Percentiles rank a stretch among this genome's conserved stretches.
Conservation (phyloP, 2,329 filamentous ascomycete genomes). For the Pseudogymnoascus verrucosus region DNA sequence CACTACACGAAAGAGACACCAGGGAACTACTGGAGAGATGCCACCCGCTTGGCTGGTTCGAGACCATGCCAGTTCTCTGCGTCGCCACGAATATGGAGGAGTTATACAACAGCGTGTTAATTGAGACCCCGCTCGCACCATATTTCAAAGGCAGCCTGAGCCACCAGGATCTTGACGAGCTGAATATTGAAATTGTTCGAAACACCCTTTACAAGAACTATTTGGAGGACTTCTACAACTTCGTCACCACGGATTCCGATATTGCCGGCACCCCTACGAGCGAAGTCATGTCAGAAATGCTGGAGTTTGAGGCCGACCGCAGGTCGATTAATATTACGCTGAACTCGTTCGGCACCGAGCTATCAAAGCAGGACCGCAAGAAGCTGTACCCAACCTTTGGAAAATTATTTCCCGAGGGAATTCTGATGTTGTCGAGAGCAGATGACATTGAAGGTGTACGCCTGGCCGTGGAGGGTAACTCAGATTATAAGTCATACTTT, state of each 20-base stretch:
- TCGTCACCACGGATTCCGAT: constrained; percentile 83
- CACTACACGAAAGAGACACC: constrained; percentile 93
- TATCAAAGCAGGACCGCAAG: constrained; percentile 86
- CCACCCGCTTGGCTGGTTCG: constrained; percentile 96
- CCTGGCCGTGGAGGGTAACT: constrained; percentile 84
- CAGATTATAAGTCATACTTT: constrained; percentile 93
- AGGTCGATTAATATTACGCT: constrained; percentile 98
- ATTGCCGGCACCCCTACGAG: constrained; percentile 82
- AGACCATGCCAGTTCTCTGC: constrained; percentile 96
- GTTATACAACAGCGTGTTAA: constrained; percentile 93
- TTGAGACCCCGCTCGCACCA: constrained; percentile 89
- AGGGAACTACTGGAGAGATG: constrained; percentile 91
- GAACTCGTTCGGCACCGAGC: constrained; percentile 95
- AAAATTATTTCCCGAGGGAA: constrained; percentile 86
- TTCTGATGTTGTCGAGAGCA: constrained; percentile 85
- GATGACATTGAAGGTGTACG: constrained; percentile 93
- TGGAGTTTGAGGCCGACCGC: constrained; percentile 94
- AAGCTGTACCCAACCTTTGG: constrained; percentile 95
- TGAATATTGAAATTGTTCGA: constrained; percentile 98
- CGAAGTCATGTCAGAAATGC: constrained; percentile 90
- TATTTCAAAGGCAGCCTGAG: constrained; percentile 97
- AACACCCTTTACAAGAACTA: constrained; percentile 99
- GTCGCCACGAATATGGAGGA: constrained; percentile 98
- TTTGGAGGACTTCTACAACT: constrained; percentile 92
- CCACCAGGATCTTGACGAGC: constrained; percentile 93